Percentiles rank a stretch among this genome's conserved stretches.
Evolutionary conservation across 768 basidiomycete genomes (phyloP).

Genomic region (Porpolomopsis calyptriformis): DNA sequence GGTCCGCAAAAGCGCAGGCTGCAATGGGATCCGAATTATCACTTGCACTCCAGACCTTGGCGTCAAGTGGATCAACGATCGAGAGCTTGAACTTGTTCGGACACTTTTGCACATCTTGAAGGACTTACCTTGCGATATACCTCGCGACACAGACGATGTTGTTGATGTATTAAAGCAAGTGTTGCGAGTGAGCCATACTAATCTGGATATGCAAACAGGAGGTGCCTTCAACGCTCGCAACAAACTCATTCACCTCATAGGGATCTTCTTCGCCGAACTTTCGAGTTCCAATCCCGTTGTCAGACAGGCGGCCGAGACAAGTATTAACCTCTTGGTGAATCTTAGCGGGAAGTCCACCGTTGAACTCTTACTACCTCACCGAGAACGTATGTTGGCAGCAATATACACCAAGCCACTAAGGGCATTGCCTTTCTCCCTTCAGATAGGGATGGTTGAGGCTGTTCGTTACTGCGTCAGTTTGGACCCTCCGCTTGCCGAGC

Average conservation of each 20-base stretch:
- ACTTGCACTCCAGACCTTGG: conserved; percentile 61
- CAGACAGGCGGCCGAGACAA: conserved; percentile 72
- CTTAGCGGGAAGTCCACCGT: conserved; percentile 59
- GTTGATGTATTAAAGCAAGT: conserved; percentile 64
- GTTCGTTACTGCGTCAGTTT: conserved; percentile 88
- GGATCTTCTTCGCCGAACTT: conserved; percentile 81
- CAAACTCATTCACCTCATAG: conserved; percentile 58
- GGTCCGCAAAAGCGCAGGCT: conserved; percentile 84
- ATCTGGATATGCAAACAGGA: conserved; percentile 37
- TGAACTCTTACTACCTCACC: conserved; percentile 75
- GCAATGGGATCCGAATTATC: conserved; percentile 75
- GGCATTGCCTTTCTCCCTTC: conserved; percentile 87
- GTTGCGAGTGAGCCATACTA: conserved; percentile 47
- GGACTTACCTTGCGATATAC: conserved; percentile 85
- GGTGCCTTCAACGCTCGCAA: conserved; percentile 33
- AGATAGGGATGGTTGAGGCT: conserved; percentile 97
- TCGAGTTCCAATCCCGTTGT: conserved; percentile 80
- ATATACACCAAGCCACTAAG: conserved; percentile 96
- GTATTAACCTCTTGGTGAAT: conserved; percentile 68
- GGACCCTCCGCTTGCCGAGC: conserved; percentile 80
- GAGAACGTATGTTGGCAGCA: conserved; percentile 76
- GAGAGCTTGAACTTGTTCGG: conserved; percentile 83
- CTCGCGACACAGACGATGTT: conserved; percentile 70
- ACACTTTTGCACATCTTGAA: conserved; percentile 87
- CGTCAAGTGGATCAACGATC: conserved; percentile 69